A percentile compares a stretch with the other conserved stretches of the same genome.
Evolutionary conservation across 148 eudicot species (phyloP).

Genomic region (Cornus florida): DNA sequence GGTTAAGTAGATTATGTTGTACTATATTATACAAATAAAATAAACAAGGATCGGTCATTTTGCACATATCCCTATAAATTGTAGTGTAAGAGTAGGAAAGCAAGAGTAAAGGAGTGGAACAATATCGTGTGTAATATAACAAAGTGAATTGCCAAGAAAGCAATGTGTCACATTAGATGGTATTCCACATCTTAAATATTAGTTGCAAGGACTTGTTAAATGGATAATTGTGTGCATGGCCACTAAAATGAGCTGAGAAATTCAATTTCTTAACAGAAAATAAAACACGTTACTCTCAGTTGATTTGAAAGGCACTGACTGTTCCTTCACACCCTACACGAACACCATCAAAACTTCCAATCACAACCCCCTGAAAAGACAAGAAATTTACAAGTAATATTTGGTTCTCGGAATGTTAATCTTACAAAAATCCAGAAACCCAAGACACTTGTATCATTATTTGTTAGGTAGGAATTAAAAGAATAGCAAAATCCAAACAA

Average conservation of each 20-base stretch:
- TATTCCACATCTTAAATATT: neutral
- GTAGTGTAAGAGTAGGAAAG: neutral
- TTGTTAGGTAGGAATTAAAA: neutral
- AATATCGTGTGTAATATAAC: neutral
- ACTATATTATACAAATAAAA: neutral
- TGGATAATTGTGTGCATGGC: no score
- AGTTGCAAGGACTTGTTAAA: neutral
- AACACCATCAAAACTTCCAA: conserved; percentile 82
- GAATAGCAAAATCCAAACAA: conserved; percentile 1
- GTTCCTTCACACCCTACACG: conserved; percentile 92
- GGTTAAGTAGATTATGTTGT: neutral
- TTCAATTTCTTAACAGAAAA: conserved; percentile 1
- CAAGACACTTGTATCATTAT: neutral
- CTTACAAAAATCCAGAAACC: neutral
- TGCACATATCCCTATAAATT: neutral
- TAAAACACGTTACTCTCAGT: conserved; percentile 63
- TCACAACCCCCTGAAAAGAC: conserved; percentile 80
- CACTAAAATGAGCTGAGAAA: conserved; percentile 1
- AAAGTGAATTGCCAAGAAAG: conserved; percentile 7
- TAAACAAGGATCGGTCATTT: neutral
- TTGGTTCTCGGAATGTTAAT: neutral
- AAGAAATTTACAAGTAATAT: neutral
- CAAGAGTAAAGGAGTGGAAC: neutral
- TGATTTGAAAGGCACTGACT: conserved; percentile 91
- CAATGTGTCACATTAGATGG: neutral